Base-by-base conservation (phyloP, 2,329 filamentous ascomycete genomes). In the Paramyrothecium sp. region DNA sequence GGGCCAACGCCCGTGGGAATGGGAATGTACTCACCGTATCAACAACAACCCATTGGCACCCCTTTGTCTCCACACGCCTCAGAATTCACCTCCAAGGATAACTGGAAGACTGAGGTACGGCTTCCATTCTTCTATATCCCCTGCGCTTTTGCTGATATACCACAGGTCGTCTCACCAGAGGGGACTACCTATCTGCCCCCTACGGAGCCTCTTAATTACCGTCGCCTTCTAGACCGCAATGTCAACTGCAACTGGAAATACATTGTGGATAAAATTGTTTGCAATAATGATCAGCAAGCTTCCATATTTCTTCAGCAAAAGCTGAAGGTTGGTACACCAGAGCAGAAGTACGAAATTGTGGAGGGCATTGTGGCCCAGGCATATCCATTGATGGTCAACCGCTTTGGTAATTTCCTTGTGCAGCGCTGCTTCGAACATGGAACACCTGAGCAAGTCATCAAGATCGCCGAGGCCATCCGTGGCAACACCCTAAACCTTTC, bases 211-310 rank as follows among this genome's bases (percentile, higher is more conserved):
- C 84, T 98, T 67, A 98, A 99, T 75, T 99, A 98, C 69, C 92
- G 95, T 59, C 92, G 93, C 56, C 84, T 99, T 44, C 86, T 98
- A 51, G 95, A 99, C 70, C 92, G 93, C 69, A 97, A 94, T 71
- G 92, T 96, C 74, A 96, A 91, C 69, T 98, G 94, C 77, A 96
- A 99, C 78, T 99, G 94, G 95, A 96, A 95, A 77, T 97, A 97
- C 72, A 97, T 99, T 66, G 95, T 99, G 56, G 94, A 99, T 79
- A 98, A 98, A 81, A 99, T 99, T 71, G 93, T 99, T 64, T 96
- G 92, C 84, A 97, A 93, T 78, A 98, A 99, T 73, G 95, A 99
- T 70, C 95, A 99, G 75, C 95, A 99, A 75, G 95, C 96, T 11
- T 99, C 95, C 2, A 98, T 99, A 68, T 99, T 99, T 76, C 81